Base-by-base conservation (phyloP, 768 basidiomycete species). In the Melanogaster broomeanus region DNA sequence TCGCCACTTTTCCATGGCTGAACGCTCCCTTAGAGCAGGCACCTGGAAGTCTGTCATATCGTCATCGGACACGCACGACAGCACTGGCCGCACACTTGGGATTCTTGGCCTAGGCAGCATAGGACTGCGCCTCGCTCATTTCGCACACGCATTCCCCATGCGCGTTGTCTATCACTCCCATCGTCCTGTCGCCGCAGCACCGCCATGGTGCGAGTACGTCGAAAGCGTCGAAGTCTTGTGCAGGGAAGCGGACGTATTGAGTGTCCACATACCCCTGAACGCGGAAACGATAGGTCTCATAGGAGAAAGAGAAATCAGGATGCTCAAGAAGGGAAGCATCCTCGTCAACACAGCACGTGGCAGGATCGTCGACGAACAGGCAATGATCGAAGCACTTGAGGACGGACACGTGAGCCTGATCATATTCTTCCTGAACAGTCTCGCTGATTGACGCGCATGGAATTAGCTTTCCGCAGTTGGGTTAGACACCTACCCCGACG, bases 291-390 rank as follows among this genome's bases (percentile, higher is more conserved):
- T 81, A 35, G 83, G 84, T 1, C 67, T 86, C 16, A 84, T 93
- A 6, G 83, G 82, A 30, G 85, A 88, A 69, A 80, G 77, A 63
- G 81, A 82, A 77, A 90, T 93, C 55, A 73, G 83, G 46, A 74
- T 77, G 58, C 74, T 93, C 72, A 91, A 85, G 72, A 80, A 78
- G 44, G 87, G 87, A 2, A 77, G 81, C 3, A 79, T 89, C 45
- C 79, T 93, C 62, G 79, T 92, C 56, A 93, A 92, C 68, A 92
- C 90, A 8, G 88, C 90, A 30, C 72, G 92, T 22, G 93, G 93
- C 10, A 92, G 87, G 63, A 82, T 93, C 33, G 81, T 94, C 31
- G 88, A 93, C 59, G 90, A 93, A 68, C 80, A 79, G n/a, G 92
- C 90, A 3, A 76, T 95, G 74, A 88, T 94, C 52, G 77, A 77